Evolutionary conservation across 495 filamentous ascomycete genomes (phyloP).

Genomic region (Xylaria nigripes): DNA sequence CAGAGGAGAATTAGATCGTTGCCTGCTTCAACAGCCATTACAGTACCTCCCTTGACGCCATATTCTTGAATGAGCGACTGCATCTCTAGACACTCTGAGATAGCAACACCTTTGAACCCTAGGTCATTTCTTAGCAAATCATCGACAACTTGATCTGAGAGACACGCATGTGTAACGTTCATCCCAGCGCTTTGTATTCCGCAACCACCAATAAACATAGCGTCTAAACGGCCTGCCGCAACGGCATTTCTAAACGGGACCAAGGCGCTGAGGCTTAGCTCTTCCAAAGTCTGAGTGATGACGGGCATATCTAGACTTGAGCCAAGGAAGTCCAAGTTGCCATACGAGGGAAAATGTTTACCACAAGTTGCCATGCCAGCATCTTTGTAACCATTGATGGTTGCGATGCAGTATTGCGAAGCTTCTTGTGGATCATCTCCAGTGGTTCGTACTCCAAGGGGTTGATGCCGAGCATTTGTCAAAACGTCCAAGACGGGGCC

Average conservation of each 20-base stretch:
- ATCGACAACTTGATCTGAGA: conserved; percentile 85
- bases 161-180: conserved; percentile 85
- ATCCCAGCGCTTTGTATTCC: conserved; percentile 79
- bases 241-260: conserved; percentile 85
- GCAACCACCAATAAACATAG: conserved; percentile 88
- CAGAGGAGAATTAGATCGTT: conserved; percentile 82
- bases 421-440: conserved; percentile 87
- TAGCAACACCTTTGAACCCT: conserved; percentile 81
- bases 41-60: conserved; percentile 81
- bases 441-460: conserved; percentile 71
- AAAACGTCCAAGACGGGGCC: conserved; percentile 86
- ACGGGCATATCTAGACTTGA: conserved; percentile 81
- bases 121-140: conserved; percentile 73
- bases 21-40: conserved; percentile 90
- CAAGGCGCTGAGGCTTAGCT: conserved; percentile 72
- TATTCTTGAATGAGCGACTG: conserved; percentile 85
- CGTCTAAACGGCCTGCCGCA: conserved; percentile 64
- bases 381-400: conserved; percentile 82
- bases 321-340: conserved; percentile 84
- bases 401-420: conserved; percentile 76
- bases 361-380: conserved; percentile 77
- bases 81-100: conserved; percentile 94
- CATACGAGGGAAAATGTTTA: conserved; percentile 90
- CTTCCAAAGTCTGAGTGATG: conserved; percentile 84
- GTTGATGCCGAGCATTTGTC: conserved; percentile 80